A percentile compares a stretch with the other conserved stretches of the same genome.
These are phyloP conservation scores for Pilobolus umbonatus DNA, from an alignment of 192 early-diverging fungal genomes.

Conservation along the genomic window DNA sequence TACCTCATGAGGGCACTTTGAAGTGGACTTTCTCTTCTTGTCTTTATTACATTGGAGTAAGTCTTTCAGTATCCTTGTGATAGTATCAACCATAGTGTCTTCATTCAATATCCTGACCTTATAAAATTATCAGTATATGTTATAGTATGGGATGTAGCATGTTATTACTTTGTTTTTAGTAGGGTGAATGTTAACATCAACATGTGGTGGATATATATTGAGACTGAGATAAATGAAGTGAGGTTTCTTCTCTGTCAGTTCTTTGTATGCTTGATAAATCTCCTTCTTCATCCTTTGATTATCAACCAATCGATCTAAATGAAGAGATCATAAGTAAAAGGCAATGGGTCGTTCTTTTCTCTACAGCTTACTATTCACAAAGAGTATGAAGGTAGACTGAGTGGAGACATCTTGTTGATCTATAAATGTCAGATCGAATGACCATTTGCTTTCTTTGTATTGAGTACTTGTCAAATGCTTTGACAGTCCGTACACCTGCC, in stretches of 20 bases:
- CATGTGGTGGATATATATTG: not conserved
- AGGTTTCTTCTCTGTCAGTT: not conserved
- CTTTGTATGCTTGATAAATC: not conserved
- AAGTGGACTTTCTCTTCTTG: not conserved
- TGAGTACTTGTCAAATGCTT: not conserved
- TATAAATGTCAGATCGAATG: not conserved
- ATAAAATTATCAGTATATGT: too few species aligned
- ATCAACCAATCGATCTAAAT: slow-evolving; percentile 8
- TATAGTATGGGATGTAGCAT: not conserved
- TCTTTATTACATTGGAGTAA: too few species aligned
- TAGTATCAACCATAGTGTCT: not conserved
- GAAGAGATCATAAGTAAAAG: not conserved
- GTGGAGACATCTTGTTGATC: not conserved
- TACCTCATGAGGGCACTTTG: not conserved
- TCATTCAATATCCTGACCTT: not conserved
- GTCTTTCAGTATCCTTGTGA: not conserved
- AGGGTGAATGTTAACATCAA: slow-evolving; percentile 17
- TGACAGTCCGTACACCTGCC: not conserved
- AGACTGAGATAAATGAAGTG: slow-evolving; percentile 1
- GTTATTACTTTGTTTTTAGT: not conserved
- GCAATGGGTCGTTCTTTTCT: not conserved
- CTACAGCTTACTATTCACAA: slow-evolving; percentile 8
- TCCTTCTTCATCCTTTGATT: not conserved
- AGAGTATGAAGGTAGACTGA: slow-evolving; percentile 2
- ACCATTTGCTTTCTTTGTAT: not conserved